phyloP scores from a whole-genome alignment of 108 stramenopile species.

The Discostella stelligeroides region DNA sequence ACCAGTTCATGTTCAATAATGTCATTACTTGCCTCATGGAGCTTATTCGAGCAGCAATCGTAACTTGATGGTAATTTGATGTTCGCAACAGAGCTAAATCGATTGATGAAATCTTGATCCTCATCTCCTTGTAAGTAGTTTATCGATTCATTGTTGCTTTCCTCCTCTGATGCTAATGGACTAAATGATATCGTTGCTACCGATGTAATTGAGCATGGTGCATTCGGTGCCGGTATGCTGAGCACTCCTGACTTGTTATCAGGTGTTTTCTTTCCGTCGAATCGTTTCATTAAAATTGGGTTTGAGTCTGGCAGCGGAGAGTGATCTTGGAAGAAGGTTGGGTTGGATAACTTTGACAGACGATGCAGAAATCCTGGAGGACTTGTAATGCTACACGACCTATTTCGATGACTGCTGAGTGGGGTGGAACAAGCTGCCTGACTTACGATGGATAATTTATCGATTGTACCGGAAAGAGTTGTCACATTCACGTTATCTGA shows the following conservation, averaged over 20 bases:
- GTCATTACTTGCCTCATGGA: too few relatives aligned
- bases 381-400: constrained; percentile 7
- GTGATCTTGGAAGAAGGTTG: constrained; percentile 3
- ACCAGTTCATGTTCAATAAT: too few relatives aligned
- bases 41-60: too few relatives aligned
- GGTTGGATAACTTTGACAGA: constrained; percentile 9
- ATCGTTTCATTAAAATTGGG: constrained; percentile 14
- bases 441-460: constrained; percentile 94
- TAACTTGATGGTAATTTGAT: too few relatives aligned
- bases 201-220: not conserved
- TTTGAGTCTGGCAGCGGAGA: constrained; percentile 26
- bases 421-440: constrained; percentile 85
- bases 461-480: constrained; percentile 85
- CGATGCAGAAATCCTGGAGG: constrained; percentile 16
- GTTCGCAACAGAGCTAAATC: too few relatives aligned
- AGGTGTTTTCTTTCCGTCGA: constrained; percentile 32
- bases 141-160: not conserved
- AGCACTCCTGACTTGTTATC: not conserved
- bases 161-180: not conserved
- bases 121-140: not conserved
- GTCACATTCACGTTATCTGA: constrained; percentile 3
- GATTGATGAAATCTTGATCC: not conserved
- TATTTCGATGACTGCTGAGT: constrained; percentile 31
- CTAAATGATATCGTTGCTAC: constrained; percentile 10
- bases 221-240: not conserved